Conservation (phyloP, 129 eudicot genomes). For the Flaveria trinervia region DNA sequence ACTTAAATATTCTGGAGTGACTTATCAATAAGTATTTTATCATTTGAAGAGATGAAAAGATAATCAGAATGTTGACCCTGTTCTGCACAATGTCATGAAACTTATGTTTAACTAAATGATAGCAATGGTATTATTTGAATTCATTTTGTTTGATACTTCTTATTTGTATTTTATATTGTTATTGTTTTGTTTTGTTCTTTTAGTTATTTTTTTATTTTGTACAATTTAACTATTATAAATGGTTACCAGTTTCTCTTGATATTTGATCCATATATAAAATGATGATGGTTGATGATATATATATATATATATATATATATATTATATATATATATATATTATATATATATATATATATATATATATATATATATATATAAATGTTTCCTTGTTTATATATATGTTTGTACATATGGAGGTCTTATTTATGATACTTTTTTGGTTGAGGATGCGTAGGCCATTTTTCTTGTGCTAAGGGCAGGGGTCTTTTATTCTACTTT, state of each 20-base stretch:
- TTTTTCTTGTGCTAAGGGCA: conserved; percentile 63
- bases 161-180: too few relatives aligned
- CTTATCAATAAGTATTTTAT: not conserved
- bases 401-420: not conserved
- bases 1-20: not conserved
- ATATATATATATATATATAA: not conserved
- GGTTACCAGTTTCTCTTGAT: too few relatives aligned
- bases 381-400: not conserved
- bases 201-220: too few relatives aligned
- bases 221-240: too few relatives aligned
- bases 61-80: not conserved
- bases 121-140: too few relatives aligned
- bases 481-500: conserved; percentile 69
- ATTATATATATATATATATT: not conserved
- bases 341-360: not conserved
- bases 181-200: too few relatives aligned
- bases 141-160: too few relatives aligned
- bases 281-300: not conserved
- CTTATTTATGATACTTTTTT: not conserved
- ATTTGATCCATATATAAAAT: not conserved
- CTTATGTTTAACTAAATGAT: too few relatives aligned
- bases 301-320: not conserved
- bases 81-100: not conserved
- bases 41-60: not conserved
- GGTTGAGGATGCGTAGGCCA: conserved; percentile 40